A percentile compares a stretch with the other conserved stretches of the same genome.
phyloP scores from a whole-genome alignment of 1,284 basidiomycete species.

The Apiotrichum sp. region DNA sequence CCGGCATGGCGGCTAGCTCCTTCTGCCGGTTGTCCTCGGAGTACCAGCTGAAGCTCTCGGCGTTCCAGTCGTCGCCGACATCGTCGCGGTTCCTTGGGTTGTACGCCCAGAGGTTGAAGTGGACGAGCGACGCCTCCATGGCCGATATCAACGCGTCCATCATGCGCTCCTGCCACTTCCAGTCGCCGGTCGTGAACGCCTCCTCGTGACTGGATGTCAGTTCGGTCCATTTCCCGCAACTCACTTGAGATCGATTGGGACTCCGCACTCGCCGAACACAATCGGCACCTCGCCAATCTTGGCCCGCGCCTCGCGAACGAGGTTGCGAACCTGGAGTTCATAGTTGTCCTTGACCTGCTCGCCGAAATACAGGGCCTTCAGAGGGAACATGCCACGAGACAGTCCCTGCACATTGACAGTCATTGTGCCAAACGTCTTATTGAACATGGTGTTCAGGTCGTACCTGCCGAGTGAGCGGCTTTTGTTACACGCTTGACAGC shows the following conservation, averaged over 20 bases:
- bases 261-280: conserved; percentile 81
- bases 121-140: conserved; percentile 63
- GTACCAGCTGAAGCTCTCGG: conserved; percentile 93
- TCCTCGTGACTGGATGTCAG: conserved; percentile 54
- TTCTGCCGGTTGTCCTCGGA: conserved; percentile 49
- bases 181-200: conserved; percentile 68
- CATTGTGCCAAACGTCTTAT: conserved; percentile 72
- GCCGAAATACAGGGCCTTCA: conserved; percentile 79
- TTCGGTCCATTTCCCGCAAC: conserved; percentile 36
- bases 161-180: conserved; percentile 73
- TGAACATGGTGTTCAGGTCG: conserved; percentile 77
- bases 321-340: conserved; percentile 68
- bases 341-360: conserved; percentile 73
- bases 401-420: conserved; percentile 85
- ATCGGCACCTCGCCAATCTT: conserved; percentile 71
- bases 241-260: conserved; percentile 92
- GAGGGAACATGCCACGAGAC: conserved; percentile 73
- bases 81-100: conserved; percentile 78
- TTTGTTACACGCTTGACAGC: neutral
- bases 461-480: conserved; percentile 56
- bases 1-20: conserved; percentile 46
- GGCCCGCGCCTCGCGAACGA: conserved; percentile 61
- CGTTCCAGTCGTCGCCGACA: conserved; percentile 87
- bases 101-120: conserved; percentile 90
- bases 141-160: conserved; percentile 81